A percentile compares a stretch with the other conserved stretches of the same genome.
Conservation (phyloP, 331 rosid genomes). For the Dryas integrifolia region DNA sequence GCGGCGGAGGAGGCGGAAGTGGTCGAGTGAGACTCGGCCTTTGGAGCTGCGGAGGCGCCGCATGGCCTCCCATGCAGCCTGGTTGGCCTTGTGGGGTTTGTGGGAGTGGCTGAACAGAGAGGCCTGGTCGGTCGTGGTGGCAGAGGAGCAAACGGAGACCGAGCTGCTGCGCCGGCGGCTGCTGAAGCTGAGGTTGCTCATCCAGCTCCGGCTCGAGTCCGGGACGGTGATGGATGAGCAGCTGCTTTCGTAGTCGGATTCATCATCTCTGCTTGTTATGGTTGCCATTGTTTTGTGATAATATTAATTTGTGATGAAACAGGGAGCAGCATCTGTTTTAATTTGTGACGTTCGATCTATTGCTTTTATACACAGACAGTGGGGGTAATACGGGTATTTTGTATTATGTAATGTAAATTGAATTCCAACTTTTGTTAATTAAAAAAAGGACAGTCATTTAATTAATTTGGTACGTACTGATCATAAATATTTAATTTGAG, state of each 20-base stretch:
- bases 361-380: slow-evolving; percentile 27
- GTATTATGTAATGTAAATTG: no score
- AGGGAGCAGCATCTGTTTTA: slow-evolving; percentile 14
- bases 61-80: slow-evolving; percentile 90
- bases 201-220: slow-evolving; percentile 79
- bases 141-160: slow-evolving; percentile 53
- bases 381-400: neutral
- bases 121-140: slow-evolving; percentile 27
- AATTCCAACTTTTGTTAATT: no score
- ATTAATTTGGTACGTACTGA: neutral
- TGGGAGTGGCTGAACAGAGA: slow-evolving; percentile 24
- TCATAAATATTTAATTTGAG: neutral
- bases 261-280: slow-evolving; percentile 40
- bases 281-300: slow-evolving; percentile 46
- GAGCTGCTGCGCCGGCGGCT: slow-evolving; percentile 68
- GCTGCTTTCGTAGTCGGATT: slow-evolving; percentile 82
- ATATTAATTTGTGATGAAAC: neutral
- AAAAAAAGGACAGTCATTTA: no score
- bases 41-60: slow-evolving; percentile 50
- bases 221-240: slow-evolving; percentile 80
- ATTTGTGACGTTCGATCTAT: slow-evolving; percentile 5
- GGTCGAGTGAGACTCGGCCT: slow-evolving; percentile 74
- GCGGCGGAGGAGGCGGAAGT: slow-evolving; percentile 74
- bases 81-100: slow-evolving; percentile 91
- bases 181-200: slow-evolving; percentile 81